Evolutionary conservation across 2,329 filamentous ascomycete genomes (phyloP), one percentile per base, ranked within the genome.

Genomic region (Ascochyta clinopodiicola): DNA sequence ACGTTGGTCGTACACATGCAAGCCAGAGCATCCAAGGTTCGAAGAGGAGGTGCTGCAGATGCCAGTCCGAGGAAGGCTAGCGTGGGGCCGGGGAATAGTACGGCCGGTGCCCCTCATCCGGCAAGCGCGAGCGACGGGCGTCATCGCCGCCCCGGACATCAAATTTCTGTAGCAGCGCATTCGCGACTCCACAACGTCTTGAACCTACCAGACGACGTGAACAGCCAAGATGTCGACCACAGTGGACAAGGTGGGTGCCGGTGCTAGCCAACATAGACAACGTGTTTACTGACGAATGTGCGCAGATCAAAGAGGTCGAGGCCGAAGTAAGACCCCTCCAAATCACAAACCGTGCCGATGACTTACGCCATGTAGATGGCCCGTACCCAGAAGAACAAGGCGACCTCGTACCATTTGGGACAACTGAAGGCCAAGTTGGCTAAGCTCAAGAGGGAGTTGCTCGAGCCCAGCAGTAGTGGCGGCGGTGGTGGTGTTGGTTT

Each of bases 361-460:
- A 66, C 69, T 73, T 59, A 73, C 58, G 63, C 59, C 38, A 56
- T 44, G 42, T 73, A 94, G 88, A 97, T 97, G 94, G 91, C 92
- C 82, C 86, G 86, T 80, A 97, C 93, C 73, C 93, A 98, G 78
- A 97, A 97, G 82, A 97, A 97, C 80, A 97, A 97, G 82, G 90
- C 90, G 49, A 96, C 92, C 12, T 93, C 92, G 44, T 96, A 88
- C 78, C 93, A 97, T 84, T 82, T 97, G 78, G 84, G 85, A 71
- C 94, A 98, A 80, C 82, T 99, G 67, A 99, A 99, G 81, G 95
- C 95, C 64, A 99, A 99, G 80, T 86, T 99, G 73, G 94, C 95
- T 43, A 99, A 99, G 82, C 84, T 99, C 71, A 98, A 97, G 84
- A 88, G 92, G 74, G 95, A 99, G 79, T 87, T 99, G 44, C 84